phyloP scores from a whole-genome alignment of 495 filamentous ascomycete genomes.

The Penicillium canariense region DNA sequence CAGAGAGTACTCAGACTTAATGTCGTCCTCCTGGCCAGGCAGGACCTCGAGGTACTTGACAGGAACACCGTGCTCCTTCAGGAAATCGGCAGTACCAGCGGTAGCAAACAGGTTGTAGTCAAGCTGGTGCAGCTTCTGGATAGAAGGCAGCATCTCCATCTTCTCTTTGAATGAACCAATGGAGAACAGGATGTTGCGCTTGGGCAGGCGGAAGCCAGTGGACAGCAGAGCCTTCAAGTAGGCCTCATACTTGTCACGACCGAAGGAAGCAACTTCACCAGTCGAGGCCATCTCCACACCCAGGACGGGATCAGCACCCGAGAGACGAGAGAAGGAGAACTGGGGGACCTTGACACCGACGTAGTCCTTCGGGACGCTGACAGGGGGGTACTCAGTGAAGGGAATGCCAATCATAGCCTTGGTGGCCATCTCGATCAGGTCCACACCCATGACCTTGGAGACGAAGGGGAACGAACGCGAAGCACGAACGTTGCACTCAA shows the following conservation, averaged over 20 bases:
- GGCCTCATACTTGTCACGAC: constrained; percentile 92
- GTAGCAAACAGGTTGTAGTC: constrained; percentile 96
- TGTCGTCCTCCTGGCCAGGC: constrained; percentile 63
- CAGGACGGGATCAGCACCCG: constrained; percentile 92
- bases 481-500: constrained; percentile 96
- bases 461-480: constrained; percentile 98
- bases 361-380: constrained; percentile 71
- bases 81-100: constrained; percentile 91
- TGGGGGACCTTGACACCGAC: constrained; percentile 98
- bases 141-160: constrained; percentile 91
- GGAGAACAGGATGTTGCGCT: constrained; percentile 90
- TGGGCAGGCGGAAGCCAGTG: constrained; percentile 94
- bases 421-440: constrained; percentile 97
- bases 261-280: constrained; percentile 96
- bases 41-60: constrained; percentile 91
- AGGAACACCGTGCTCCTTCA: constrained; percentile 84
- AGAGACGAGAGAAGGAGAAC: constrained; percentile 96
- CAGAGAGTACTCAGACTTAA: constrained; percentile 94
- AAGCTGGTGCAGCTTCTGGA: constrained; percentile 79
- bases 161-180: constrained; percentile 98
- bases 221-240: constrained; percentile 95
- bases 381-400: constrained; percentile 75
- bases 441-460: constrained; percentile 97
- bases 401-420: constrained; percentile 91
- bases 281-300: constrained; percentile 99